Evolutionary conservation across 2,329 filamentous ascomycete species (phyloP), one percentile per base, ranked within the genome.

Genomic region (Byssoonygena ceratinophila): DNA sequence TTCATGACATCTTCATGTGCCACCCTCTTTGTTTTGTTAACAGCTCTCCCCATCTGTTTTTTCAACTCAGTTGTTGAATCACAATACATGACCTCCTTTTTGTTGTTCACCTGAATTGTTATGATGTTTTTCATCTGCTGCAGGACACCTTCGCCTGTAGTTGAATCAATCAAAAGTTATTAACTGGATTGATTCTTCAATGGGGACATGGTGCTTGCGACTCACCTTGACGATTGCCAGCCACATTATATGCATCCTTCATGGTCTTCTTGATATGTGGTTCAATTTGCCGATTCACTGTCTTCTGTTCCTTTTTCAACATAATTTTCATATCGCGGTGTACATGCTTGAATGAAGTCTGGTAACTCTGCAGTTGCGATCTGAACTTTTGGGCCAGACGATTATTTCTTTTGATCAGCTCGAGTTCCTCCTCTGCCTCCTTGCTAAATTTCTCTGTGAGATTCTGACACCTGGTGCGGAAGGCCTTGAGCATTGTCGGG

Each of bases 21-120:
- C 74, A 73, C 2, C 78, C 73, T 25, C 74, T 71, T 16, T 12
- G 53, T 29, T n/a, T 34, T 22, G 16, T 4, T 9, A 14, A n/a
- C 34, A 23, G 51, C 32, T n/a, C 48, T 16, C 36, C 32, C 25
- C 14, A 54, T 41, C n/a, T 39, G 25, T 2, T 11, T 2, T 20
- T 31, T 46, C 9, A 50, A 25, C 2, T 27, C 12, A 6, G 37
- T 25, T 18, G 27, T 25, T 14, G n/a, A 29, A 3, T 29, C 12
- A 11, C 23, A n/a, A 20, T 50, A 54, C 52, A 54, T 29, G 18
- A 14, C 23, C 3, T 29, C 23, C 12, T 50, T 27, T n/a, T 20
- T 37, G 5, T 39, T 3, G 12, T 34, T 20, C 2, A 54, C 39
- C 14, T 20, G 2, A 4, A 31, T 39, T 11, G 37, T 6, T 9